Evolutionary conservation across 495 filamentous ascomycete genomes (phyloP).

Genomic region (Neurospora tetrasperma): DNA sequence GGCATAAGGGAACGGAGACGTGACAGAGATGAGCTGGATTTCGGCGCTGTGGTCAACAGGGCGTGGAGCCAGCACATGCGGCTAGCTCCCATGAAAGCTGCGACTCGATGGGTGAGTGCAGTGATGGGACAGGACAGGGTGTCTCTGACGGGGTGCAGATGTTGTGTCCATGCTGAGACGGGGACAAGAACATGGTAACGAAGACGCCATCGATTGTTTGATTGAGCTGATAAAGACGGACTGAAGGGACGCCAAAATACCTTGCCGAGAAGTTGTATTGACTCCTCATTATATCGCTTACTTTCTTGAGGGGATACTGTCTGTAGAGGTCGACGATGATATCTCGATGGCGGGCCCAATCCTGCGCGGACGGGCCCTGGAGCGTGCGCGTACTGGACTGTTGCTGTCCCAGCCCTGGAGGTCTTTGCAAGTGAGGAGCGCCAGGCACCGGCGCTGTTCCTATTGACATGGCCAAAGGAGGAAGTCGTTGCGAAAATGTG

Average conservation of each 20-base stretch:
- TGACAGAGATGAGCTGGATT: not conserved
- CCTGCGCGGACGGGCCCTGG: constrained; percentile 22
- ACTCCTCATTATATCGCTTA: constrained; percentile 24
- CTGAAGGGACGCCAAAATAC: constrained; percentile 8
- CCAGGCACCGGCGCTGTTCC: not conserved
- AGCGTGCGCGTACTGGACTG: constrained; percentile 19
- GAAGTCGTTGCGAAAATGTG: not conserved
- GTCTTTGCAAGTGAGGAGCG: not conserved
- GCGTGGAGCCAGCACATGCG: not conserved
- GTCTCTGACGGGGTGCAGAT: not conserved
- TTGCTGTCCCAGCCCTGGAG: constrained; percentile 6
- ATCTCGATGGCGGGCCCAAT: constrained; percentile 22
- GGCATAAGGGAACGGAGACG: not conserved
- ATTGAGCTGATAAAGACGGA: not conserved
- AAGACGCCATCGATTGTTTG: not conserved
- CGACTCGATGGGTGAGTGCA: not conserved
- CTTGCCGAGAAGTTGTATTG: constrained; percentile 26
- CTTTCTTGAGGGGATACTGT: constrained; percentile 22
- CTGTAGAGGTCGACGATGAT: constrained; percentile 24
- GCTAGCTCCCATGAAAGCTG: not conserved
- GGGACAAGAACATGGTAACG: not conserved
- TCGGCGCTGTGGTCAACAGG: not conserved
- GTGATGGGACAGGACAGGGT: not conserved
- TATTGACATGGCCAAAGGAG: not conserved
- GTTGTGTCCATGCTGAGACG: not conserved